These are phyloP conservation scores for Fusarium hainanense DNA, from an alignment of 2,329 filamentous ascomycete species.

Conservation along the genomic window DNA sequence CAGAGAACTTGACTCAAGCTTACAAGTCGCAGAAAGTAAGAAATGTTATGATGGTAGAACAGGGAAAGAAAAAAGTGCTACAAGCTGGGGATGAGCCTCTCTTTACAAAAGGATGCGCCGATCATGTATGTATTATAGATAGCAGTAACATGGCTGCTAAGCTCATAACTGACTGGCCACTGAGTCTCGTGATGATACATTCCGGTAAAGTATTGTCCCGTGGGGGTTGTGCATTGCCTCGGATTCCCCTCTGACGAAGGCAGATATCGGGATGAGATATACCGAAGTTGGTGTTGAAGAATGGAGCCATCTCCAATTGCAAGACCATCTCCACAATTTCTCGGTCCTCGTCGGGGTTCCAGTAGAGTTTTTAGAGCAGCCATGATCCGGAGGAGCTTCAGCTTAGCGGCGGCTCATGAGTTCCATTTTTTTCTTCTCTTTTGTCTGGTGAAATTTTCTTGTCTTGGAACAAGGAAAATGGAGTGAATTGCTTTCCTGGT, in stretches of 20 bases:
- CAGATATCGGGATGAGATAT: conserved; percentile 35
- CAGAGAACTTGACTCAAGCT: not conserved
- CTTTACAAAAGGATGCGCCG: conserved; percentile 37
- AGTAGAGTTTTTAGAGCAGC: not conserved
- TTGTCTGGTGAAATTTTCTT: not conserved
- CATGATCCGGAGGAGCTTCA: conserved; percentile 6
- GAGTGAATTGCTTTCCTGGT: not conserved
- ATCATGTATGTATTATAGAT: conserved; percentile 22
- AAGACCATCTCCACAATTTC: conserved; percentile 32
- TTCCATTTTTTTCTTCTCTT: not conserved
- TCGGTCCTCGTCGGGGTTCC: conserved; percentile 35
- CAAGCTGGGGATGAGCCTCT: conserved; percentile 26
- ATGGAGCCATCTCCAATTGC: conserved; percentile 34
- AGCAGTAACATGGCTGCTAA: conserved; percentile 1
- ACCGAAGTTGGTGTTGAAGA: conserved; percentile 32
- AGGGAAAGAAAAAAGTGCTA: conserved; percentile 3
- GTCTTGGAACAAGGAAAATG: not conserved
- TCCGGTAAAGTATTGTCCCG: conserved; percentile 22
- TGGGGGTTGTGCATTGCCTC: conserved; percentile 12
- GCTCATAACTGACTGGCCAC: conserved; percentile 19
- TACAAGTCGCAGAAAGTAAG: not conserved
- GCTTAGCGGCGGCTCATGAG: conserved; percentile 27
- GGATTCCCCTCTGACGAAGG: conserved; percentile 28
- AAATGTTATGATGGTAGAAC: not conserved
- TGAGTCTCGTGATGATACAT: conserved; percentile 32